A percentile compares a stretch with the other conserved stretches of the same genome.
Evolutionary conservation across 2,329 filamentous ascomycete genomes (phyloP).

Genomic region (Ilyonectria destructans): DNA sequence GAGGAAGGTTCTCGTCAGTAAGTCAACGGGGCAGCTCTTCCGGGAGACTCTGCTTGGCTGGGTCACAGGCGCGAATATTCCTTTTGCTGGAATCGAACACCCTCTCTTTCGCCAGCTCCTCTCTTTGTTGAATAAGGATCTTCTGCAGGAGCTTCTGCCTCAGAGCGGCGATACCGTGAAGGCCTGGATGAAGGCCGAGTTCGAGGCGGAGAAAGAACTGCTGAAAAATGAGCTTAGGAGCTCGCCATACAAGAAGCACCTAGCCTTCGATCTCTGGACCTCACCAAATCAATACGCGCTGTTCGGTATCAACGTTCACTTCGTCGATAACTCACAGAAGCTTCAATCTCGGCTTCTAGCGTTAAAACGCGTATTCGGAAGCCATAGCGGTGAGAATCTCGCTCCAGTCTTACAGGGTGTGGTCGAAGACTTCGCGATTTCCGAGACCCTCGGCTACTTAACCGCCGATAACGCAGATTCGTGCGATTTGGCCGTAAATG

Average conservation of each 20-base stretch:
- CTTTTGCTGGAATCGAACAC: background rate
- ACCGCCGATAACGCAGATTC: background rate
- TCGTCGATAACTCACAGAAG: background rate
- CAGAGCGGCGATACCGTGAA: background rate
- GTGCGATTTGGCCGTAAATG: background rate
- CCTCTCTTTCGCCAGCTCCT: background rate
- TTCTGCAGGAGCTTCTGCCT: constrained; percentile 3
- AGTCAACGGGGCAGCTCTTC: background rate
- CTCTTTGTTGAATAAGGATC: background rate
- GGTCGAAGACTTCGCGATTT: too few species aligned
- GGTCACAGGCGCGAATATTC: background rate
- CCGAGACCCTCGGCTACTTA: too few species aligned
- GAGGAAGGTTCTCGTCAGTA: background rate
- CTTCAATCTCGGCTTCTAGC: background rate
- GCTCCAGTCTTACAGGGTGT: background rate
- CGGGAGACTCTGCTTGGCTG: background rate
- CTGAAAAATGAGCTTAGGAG: background rate
- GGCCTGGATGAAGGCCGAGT: background rate
- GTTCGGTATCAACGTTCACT: background rate
- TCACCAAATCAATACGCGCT: background rate
- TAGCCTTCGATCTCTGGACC: constrained; percentile 3
- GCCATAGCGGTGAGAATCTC: background rate
- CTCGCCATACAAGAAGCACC: constrained; percentile 4
- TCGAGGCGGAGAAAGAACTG: background rate
- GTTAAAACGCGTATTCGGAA: background rate